Evolutionary conservation across 768 basidiomycete genomes (phyloP), one percentile per base, ranked within the genome.

Genomic region (Tubosaeta sp.): DNA sequence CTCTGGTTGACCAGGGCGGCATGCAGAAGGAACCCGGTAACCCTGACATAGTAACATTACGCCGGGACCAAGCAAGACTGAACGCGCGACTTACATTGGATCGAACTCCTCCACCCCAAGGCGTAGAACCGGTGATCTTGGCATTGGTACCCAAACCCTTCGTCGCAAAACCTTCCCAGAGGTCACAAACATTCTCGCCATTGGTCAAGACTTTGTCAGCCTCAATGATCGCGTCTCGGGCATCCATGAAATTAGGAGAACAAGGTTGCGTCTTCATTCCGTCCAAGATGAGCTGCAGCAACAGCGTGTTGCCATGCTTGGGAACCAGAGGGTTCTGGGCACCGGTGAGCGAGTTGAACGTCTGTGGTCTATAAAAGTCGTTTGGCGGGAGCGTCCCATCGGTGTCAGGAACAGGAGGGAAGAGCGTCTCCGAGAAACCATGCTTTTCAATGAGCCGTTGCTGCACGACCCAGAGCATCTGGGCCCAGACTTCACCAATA

Each of bases 261-360:
- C 95, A 99, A 4, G 86, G 83, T 66, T 97, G 95, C 41, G 97
- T 74, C 78, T 97, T 97, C 94, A 99, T 95, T 10, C 79, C 94
- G 65, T 87, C 85, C 27, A 98, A 50, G 39, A 97, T 86, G 42
- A 97, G 84, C 77, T 91, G 90, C 11, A 91, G 69, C 35, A 80
- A 74, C 50, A 97, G 75, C 25, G 95, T 84, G 74, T 98, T 98
- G 6, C 95, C 95, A 63, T 95, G 87, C 72, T 85, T 89, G 50
- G 95, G 95, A 11, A 97, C 76, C 31, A 87, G 76, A 9, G 85
- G 79, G 14, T 66, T 63, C 0, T 56, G 31, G 13, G 54, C 43
- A 4, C 64, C 76, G 1, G 71, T 56, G 16, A 55, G 43, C 9
- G 69, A 61, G 55, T 67, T 65, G 64, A 59, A 64, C 0, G 64